Percentiles rank a stretch among this genome's conserved stretches.
These are phyloP conservation scores for Penicillium sp. DNA, from an alignment of 2,329 filamentous ascomycete genomes.

Conservation along the genomic window DNA sequence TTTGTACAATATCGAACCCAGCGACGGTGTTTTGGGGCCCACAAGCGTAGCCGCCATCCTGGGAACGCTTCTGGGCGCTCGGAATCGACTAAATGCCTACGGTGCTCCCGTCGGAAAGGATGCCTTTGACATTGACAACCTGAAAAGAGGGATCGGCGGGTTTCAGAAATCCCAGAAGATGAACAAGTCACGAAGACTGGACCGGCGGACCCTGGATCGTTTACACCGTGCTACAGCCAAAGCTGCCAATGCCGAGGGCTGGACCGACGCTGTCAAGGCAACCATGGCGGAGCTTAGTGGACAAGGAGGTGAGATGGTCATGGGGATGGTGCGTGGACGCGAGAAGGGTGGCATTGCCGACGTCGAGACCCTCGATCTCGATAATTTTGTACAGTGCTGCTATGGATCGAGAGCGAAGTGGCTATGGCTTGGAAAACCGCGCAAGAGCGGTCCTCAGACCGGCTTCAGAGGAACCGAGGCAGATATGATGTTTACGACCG, in stretches of 20 bases:
- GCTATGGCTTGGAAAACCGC: conserved; percentile 88
- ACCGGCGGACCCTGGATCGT: conserved; percentile 74
- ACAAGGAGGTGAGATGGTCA: conserved; percentile 88
- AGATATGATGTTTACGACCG: conserved; percentile 43
- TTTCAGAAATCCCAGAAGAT: conserved; percentile 90
- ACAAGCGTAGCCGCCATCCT: conserved; percentile 84
- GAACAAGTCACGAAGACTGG: conserved; percentile 69
- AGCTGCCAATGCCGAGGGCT: conserved; percentile 79
- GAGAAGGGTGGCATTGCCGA: conserved; percentile 89
- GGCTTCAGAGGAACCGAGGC: conserved; percentile 31
- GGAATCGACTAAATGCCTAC: conserved; percentile 79
- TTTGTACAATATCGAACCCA: conserved; percentile 86
- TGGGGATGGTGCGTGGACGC: conserved; percentile 83
- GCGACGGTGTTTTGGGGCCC: conserved; percentile 85
- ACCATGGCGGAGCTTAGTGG: conserved; percentile 90
- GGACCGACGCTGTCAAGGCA: conserved; percentile 90
- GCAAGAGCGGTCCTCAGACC: conserved; percentile 50
- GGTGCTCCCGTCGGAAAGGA: conserved; percentile 84
- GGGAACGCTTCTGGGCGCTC: conserved; percentile 80
- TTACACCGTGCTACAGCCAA: conserved; percentile 83
- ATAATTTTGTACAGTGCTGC: conserved; percentile 70
- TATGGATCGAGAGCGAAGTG: conserved; percentile 83
- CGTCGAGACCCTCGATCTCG: conserved; percentile 85
- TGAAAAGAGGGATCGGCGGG: conserved; percentile 75
- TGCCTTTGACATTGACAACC: conserved; percentile 76